Percentiles rank a stretch among this genome's conserved stretches.
Conservation (phyloP, 2,329 filamentous ascomycete genomes). For the Aspergillus pseudonomiae region DNA sequence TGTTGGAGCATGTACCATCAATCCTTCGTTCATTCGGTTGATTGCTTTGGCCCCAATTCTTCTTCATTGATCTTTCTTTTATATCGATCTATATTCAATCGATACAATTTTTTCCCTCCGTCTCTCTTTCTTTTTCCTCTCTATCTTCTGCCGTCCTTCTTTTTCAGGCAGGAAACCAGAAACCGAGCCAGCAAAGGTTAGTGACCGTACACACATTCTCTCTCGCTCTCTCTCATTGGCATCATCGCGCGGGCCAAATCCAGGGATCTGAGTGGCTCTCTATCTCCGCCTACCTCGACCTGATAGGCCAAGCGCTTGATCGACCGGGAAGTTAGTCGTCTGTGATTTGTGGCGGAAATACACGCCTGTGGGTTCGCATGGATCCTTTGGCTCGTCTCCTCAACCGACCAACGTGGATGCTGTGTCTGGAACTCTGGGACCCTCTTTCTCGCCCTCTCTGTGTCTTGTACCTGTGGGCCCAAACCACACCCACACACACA, state of each 20-base stretch:
- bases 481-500: background rate
- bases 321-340: constrained; percentile 5
- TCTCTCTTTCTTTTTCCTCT: background rate
- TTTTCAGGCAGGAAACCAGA: background rate
- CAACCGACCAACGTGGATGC: constrained; percentile 7
- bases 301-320: constrained; percentile 6
- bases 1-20: background rate
- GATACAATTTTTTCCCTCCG: background rate
- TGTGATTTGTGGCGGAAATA: constrained; percentile 8
- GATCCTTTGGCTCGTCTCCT: constrained; percentile 6
- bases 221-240: background rate
- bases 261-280: constrained; percentile 2
- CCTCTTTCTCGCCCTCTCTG: constrained; percentile 1
- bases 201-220: background rate
- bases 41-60: background rate
- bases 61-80: background rate
- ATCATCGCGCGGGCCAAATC: background rate
- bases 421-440: constrained; percentile 1
- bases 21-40: background rate
- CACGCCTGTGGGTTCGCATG: constrained; percentile 2
- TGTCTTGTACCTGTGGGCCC: constrained; percentile 1
- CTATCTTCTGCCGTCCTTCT: background rate
- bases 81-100: background rate
- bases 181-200: background rate
- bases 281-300: background rate